phyloP scores from a whole-genome alignment of 495 filamentous ascomycete species.

The Xylaria acuta region DNA sequence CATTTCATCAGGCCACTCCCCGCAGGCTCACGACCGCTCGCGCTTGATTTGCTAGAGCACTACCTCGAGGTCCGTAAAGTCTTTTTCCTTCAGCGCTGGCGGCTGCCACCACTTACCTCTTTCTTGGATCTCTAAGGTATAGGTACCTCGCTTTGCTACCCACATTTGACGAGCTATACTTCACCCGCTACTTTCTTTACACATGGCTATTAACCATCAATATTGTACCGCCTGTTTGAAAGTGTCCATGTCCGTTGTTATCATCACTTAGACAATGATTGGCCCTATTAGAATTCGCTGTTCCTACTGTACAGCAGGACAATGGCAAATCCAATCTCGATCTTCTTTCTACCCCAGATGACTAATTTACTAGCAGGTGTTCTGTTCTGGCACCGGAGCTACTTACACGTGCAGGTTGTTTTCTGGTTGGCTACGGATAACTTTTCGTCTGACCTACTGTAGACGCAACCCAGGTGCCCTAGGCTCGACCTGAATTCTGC shows the following conservation, averaged over 20 bases:
- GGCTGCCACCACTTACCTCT: neutral
- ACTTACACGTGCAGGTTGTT: neutral
- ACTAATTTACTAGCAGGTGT: too few species aligned
- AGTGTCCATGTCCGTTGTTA: neutral
- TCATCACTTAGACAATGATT: neutral
- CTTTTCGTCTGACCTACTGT: too few species aligned
- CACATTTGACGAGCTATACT: neutral
- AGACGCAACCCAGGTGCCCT: too few species aligned
- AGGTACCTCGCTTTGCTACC: conserved; percentile 15
- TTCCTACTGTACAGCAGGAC: neutral
- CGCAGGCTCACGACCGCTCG: conserved; percentile 17
- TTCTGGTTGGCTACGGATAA: neutral
- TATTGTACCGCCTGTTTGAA: neutral
- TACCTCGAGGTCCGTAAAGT: neutral
- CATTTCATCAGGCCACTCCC: conserved; percentile 26
- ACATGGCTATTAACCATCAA: neutral
- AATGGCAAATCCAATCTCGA: neutral
- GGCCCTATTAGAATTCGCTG: neutral
- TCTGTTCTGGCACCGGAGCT: neutral
- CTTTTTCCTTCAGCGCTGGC: neutral
- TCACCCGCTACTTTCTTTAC: neutral
- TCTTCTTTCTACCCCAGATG: neutral
- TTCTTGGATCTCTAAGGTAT: conserved; percentile 9
- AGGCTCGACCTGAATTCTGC: neutral
- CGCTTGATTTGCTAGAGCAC: conserved; percentile 9